Base-by-base conservation (phyloP, 305 asterid genomes). In the Fraxinus nigra region DNA sequence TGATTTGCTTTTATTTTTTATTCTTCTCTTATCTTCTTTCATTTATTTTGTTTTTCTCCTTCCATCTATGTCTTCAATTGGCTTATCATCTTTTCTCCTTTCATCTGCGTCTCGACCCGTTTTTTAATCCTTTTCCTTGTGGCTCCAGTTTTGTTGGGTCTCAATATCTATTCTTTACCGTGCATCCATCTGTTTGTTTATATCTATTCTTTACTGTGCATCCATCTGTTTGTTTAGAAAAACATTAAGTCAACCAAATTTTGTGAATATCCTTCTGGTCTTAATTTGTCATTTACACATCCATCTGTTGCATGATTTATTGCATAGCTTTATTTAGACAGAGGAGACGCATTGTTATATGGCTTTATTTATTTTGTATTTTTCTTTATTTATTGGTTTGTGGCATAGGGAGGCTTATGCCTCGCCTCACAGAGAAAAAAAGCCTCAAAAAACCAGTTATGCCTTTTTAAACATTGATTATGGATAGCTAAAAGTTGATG, bases 401-500 rank as follows among this genome's bases (percentile, higher is more conserved):
- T 8, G 69, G 70, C 28, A 56, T 18, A 43, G 24, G 67, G 32
- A 61, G 70, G 32, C 32, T 22, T 61, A 7, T 22, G 32, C 70
- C 14, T 61, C 6, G 14, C 5, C 70, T 18, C 11, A 7, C 9
- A 3, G 14, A 20, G 13, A 0, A 61, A 61, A 22, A 61, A 61
- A 13, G 2, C 32, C 32, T 61, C 32, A 61, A 22, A 2, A 46
- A n/a, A 20, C 26, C 1, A 9, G 6, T 54, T n/a, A 54, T n/a
- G 24, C 65, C 65, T 6, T 54, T 54, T 18, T 54, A 54, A 54
- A 54, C 65, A 54, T 56, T 54, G 32, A 3, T 22, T 26, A 14
- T 70, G n/a, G 40, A 37, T 74, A 56, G 72, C 77, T 65, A 9
- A 48, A 51, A 22, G 78, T 32, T 37, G 72, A 81, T 43, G 51